A percentile compares a stretch with the other conserved stretches of the same genome.
phyloP scores from a whole-genome alignment of 2,329 filamentous ascomycete genomes.

The Colletotrichum siamense region DNA sequence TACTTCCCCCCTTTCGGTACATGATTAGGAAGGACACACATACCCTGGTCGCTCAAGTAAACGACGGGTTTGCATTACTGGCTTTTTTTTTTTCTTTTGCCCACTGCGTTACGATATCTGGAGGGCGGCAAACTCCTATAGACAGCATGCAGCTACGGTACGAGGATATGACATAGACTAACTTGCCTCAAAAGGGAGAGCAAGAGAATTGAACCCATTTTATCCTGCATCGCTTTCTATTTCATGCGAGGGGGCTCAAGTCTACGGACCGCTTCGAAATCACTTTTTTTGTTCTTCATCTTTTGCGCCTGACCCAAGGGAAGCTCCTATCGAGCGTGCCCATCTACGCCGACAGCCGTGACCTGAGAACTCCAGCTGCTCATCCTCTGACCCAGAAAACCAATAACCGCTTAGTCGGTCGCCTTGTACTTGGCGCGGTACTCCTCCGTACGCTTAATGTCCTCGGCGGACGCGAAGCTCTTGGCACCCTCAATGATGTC shows the following conservation, averaged over 20 bases:
- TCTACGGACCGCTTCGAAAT: conserved; percentile 13
- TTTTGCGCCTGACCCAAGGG: neutral
- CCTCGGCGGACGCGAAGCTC: conserved; percentile 63
- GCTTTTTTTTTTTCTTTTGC: neutral
- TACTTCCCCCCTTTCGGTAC: neutral
- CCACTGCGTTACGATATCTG: neutral
- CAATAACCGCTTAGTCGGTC: conserved; percentile 48
- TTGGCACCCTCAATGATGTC: conserved; percentile 79
- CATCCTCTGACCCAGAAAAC: neutral
- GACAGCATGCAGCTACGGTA: neutral
- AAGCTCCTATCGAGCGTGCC: neutral
- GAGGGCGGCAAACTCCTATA: neutral
- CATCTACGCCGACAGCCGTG: neutral
- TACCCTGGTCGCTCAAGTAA: neutral
- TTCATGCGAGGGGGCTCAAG: neutral
- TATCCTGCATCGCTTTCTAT: neutral
- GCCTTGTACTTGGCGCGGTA: conserved; percentile 73
- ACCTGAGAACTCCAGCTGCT: neutral
- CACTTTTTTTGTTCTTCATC: neutral
- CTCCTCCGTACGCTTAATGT: conserved; percentile 72
- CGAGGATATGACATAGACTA: conserved; percentile 5
- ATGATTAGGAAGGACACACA: neutral
- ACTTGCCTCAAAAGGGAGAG: neutral
- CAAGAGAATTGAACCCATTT: neutral
- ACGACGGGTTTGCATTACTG: neutral